Base-by-base conservation (phyloP, 495 filamentous ascomycete species). In the Hypoxylon perforatum region DNA sequence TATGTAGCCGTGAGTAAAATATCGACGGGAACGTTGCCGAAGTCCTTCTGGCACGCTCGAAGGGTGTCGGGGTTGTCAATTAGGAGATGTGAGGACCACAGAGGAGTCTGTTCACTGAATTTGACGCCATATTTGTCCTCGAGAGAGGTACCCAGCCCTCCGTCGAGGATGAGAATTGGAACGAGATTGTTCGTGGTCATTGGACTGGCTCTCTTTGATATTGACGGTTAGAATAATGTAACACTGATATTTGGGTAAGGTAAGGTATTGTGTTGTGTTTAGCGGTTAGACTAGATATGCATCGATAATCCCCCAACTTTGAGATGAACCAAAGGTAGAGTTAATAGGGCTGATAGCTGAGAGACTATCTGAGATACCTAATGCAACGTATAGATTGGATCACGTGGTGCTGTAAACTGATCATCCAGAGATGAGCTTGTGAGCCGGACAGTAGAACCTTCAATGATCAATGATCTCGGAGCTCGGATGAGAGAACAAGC, bases 71-170 rank as follows among this genome's bases (percentile, higher is more conserved):
- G 82, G 52, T 76, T 73, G 42, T 76, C 72, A 52, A 90, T 58
- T 10, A 91, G 80, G 17, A 89, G 78, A 61, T 90, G 83, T 0
- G 86, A 86, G 3, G 88, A 87, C 88, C 88, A 91, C 23, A 90
- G 79, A 0, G 88, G 88, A 0, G 80, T 87, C n/a, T 65, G 51
- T 35, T 78, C 72, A 39, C 74, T 63, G 72, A 88, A 88, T 36
- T 64, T 75, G 53, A 80, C 73, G 28, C 74, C 67, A 65, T 86
- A 82, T 14, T 79, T 75, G 17, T 85, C 82, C 72, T 87, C 81
- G 11, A 91, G 86, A 14, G 87, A 84, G 18, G 88, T 90, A 15
- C 88, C 88, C 0, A 91, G 81, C 10, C 88, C 88, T 35, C 88
- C 88, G 65, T 90, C 88, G 19, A 90, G 83, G 55, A 90, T 71